Evolutionary conservation across 78 protist species (phyloP), one percentile per base, ranked within the genome.

Genomic region (Dictyostelium citrinum): DNA sequence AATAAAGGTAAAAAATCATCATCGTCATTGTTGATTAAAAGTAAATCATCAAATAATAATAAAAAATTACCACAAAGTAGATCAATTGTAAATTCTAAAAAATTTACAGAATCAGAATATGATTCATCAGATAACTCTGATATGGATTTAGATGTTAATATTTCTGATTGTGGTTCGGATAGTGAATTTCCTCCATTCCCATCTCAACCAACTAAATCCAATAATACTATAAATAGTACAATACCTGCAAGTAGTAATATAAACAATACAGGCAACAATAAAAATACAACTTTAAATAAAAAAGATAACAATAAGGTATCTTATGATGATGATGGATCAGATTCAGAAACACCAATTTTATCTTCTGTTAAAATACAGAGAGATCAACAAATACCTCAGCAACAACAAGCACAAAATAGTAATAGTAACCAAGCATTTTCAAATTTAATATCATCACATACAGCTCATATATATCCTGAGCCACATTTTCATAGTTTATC

Each of bases 121-220:
- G 39, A 24, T 16, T 11, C 41, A 5, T 82, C 90, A 0, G 90
- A 83, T 37, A 33, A 55, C 16, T 83, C 90, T 16, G 90, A 83
- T 72, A 71, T 83, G 90, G 90, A 83, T 83, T 43, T 83, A 78
- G 90, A 83, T 45, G 58, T 83, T n/a, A 83, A 83, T 43, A 83
- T 83, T 37, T 70, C 78, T 27, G 84, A 80, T 58, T 51, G 45
- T 37, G 90, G 22, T 68, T 41, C 58, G 24, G 64, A 45, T 35
- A 70, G 8, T 51, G 77, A 72, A 41, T 75, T 35, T 8, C 49
- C 79, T 37, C 60, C 76, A 10, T 49, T 16, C 41, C 9, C 74
- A 22, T 20, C 68, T 3, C 20, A 14, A 33, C 6, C 8, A 1
- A 11, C 51, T 3, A 20, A 31, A 20, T 8, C 12, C 29, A 16